phyloP scores from a whole-genome alignment of 2,329 filamentous ascomycete species.

The Leptoxyphium fumago region DNA sequence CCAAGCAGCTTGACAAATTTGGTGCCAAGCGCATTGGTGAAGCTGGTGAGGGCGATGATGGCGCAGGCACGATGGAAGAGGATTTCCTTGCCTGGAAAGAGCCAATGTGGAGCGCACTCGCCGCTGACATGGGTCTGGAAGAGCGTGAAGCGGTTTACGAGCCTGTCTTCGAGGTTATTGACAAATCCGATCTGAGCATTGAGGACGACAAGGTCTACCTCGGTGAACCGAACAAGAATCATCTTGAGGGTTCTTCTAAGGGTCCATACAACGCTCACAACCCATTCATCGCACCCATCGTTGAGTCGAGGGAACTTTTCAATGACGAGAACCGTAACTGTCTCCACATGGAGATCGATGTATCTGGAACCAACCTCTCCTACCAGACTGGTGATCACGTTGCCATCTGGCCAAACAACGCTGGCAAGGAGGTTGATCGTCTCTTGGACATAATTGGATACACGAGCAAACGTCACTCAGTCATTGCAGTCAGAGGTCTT shows the following conservation, averaged over 20 bases:
- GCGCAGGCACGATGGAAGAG: conserved; percentile 98
- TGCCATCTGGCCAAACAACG: conserved; percentile 91
- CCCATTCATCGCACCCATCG: conserved; percentile 83
- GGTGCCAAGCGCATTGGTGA: conserved; percentile 73
- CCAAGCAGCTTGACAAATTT: conserved; percentile 64
- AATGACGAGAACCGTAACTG: conserved; percentile 83
- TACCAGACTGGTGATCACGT: conserved; percentile 98
- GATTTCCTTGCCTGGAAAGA: conserved; percentile 99
- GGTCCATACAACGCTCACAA: conserved; percentile 84
- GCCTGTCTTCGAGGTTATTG: conserved; percentile 70
- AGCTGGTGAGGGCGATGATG: conserved; percentile 91
- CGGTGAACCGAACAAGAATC: conserved; percentile 69
- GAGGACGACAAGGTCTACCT: conserved; percentile 78
- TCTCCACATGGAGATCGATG: conserved; percentile 87
- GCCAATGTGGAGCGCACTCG: conserved; percentile 85
- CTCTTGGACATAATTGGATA: conserved; percentile 71
- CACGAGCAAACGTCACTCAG: conserved; percentile 58
- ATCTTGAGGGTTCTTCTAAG: conserved; percentile 69
- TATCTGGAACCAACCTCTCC: conserved; percentile 73
- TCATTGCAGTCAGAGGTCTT: conserved; percentile 78
- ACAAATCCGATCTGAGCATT: conserved; percentile 49
- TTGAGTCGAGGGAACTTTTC: conserved; percentile 83
- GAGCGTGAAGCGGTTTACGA: conserved; percentile 96
- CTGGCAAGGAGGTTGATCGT: conserved; percentile 80
- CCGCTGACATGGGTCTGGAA: conserved; percentile 72